phyloP scores from a whole-genome alignment of 2,329 filamentous ascomycete genomes.

The Chalaropsis thielavioides region DNA sequence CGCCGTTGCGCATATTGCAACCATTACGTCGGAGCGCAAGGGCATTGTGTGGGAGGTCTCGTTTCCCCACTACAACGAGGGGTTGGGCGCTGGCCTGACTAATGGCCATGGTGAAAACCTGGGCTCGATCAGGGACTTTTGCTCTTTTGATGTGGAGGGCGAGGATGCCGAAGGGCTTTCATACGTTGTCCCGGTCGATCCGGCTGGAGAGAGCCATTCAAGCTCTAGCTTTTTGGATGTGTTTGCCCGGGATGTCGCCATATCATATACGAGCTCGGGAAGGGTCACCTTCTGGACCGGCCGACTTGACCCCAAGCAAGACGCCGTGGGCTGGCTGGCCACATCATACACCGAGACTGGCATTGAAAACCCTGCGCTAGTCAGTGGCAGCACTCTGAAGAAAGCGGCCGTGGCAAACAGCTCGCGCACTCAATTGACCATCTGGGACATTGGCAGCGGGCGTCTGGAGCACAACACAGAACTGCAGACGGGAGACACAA shows the following conservation, averaged over 20 bases:
- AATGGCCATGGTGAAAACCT: constrained; percentile 5
- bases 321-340: constrained; percentile 61
- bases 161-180: constrained; percentile 43
- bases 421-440: constrained; percentile 59
- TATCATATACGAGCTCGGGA: constrained; percentile 67
- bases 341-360: constrained; percentile 73
- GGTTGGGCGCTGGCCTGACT: constrained; percentile 1
- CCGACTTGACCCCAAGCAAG: constrained; percentile 46
- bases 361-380: constrained; percentile 55
- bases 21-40: constrained; percentile 61
- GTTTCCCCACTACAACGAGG: constrained; percentile 36
- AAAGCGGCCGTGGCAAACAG: constrained; percentile 74
- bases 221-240: constrained; percentile 70
- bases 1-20: constrained; percentile 57
- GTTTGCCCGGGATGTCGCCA: constrained; percentile 71
- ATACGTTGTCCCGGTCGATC: constrained; percentile 69
- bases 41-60: constrained; percentile 70
- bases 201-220: constrained; percentile 57
- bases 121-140: constrained; percentile 46
- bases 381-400: constrained; percentile 72
- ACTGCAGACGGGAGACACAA: constrained; percentile 57
- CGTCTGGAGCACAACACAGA: constrained; percentile 69
- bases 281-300: constrained; percentile 76
- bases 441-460: constrained; percentile 76
- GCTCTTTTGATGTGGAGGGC: constrained; percentile 51